These are phyloP conservation scores for Quercus ilex DNA, from an alignment of 306 rosid genomes.

Conservation along the genomic window DNA sequence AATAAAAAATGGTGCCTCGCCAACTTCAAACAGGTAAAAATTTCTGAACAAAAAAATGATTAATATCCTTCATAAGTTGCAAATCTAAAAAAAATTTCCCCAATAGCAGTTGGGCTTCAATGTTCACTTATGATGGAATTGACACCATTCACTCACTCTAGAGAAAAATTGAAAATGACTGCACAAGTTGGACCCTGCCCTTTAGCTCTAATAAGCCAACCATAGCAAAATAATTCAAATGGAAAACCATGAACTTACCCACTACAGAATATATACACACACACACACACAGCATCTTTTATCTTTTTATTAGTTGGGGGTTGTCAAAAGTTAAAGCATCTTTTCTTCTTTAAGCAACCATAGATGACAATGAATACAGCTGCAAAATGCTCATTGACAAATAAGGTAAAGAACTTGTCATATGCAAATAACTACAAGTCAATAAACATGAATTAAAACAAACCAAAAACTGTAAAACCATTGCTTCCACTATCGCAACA, in stretches of 20 bases:
- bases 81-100: not conserved
- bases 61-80: not conserved
- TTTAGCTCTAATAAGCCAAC: not conserved
- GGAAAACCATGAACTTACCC: not conserved
- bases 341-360: not conserved
- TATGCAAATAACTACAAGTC: not conserved
- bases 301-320: not conserved
- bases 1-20: not conserved
- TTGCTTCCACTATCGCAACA: not conserved
- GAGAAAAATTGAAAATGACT: too few species aligned
- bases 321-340: not conserved
- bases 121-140: not conserved
- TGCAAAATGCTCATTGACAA: not conserved
- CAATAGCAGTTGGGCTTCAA: not conserved
- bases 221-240: not conserved
- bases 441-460: not conserved
- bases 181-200: not conserved
- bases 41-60: not conserved
- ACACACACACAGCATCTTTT: not conserved
- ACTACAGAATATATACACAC: not conserved
- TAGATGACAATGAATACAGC: not conserved
- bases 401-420: not conserved
- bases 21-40: not conserved
- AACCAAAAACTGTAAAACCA: not conserved
- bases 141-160: not conserved